These are phyloP conservation scores for Penicillium vulpinum DNA, from an alignment of 2,329 filamentous ascomycete species.

Conservation along the genomic window DNA sequence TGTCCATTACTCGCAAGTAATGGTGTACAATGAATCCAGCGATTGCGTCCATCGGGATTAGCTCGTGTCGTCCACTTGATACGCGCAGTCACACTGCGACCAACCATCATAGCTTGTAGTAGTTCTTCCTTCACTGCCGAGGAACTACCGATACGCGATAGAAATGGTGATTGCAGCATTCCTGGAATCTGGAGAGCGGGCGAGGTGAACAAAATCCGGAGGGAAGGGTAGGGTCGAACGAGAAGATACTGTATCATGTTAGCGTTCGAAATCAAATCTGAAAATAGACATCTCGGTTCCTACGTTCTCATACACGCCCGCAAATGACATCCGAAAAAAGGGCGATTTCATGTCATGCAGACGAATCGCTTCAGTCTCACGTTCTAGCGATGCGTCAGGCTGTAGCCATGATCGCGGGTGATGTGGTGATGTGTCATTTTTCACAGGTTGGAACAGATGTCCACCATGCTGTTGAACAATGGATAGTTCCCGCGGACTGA, in stretches of 20 bases:
- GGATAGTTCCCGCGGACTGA: conserved; percentile 66
- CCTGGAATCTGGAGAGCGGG: conserved; percentile 67
- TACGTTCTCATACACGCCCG: conserved; percentile 60
- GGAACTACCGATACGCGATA: conserved; percentile 49
- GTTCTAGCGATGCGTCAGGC: conserved; percentile 17
- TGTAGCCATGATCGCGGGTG: conserved; percentile 17
- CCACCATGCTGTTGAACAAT: conserved; percentile 65
- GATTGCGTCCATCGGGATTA: conserved; percentile 59
- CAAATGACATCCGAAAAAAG: conserved; percentile 22
- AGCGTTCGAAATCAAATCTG: not conserved
- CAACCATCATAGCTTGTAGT: conserved; percentile 63
- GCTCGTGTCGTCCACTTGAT: conserved; percentile 65
- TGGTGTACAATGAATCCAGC: conserved; percentile 78
- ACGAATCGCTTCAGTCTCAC: conserved; percentile 26
- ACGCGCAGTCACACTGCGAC: conserved; percentile 71
- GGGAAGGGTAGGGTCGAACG: conserved; percentile 61
- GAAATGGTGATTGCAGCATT: conserved; percentile 61
- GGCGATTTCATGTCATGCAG: conserved; percentile 45
- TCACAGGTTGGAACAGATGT: conserved; percentile 39
- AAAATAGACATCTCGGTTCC: conserved; percentile 24
- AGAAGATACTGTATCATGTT: conserved; percentile 38
- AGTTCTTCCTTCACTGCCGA: conserved; percentile 56
- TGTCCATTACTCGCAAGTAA: conserved; percentile 65
- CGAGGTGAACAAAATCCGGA: conserved; percentile 69
- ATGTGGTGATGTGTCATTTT: conserved; percentile 3